Conservation (phyloP, 768 basidiomycete species). For the Coprinopsis sp. region DNA sequence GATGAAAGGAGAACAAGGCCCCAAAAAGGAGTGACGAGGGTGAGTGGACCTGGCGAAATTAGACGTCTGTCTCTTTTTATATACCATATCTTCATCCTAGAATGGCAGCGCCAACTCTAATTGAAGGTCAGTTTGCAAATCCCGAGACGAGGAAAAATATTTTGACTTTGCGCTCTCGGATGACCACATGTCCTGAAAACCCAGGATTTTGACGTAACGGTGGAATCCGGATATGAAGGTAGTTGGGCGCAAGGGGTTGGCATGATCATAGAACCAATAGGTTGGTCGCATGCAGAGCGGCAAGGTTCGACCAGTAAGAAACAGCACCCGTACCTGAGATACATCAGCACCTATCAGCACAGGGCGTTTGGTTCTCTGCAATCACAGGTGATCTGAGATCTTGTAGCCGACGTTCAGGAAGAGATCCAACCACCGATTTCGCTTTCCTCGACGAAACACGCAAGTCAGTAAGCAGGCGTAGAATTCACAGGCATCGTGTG, state of each 20-base stretch:
- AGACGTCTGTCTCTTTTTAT: slow-evolving; percentile 1
- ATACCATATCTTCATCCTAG: slow-evolving; percentile 29
- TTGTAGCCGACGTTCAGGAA: slow-evolving; percentile 27
- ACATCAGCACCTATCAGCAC: slow-evolving; percentile 30
- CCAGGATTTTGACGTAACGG: slow-evolving; percentile 40
- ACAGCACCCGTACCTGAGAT: slow-evolving; percentile 31
- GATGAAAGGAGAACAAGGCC: slow-evolving; percentile 14
- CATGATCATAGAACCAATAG: too few species aligned
- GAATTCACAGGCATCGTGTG: too few species aligned
- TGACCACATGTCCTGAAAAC: slow-evolving; percentile 42
- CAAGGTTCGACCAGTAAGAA: slow-evolving; percentile 30
- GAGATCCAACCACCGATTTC: slow-evolving; percentile 10
- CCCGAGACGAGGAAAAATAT: slow-evolving; percentile 35
- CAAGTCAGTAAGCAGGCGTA: too few species aligned
- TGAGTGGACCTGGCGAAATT: slow-evolving; percentile 8
- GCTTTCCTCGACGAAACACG: not conserved
- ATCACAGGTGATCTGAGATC: slow-evolving; percentile 39
- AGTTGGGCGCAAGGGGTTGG: too few species aligned
- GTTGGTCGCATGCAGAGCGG: slow-evolving; percentile 38
- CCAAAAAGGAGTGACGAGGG: slow-evolving; percentile 9
- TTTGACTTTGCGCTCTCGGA: slow-evolving; percentile 60
- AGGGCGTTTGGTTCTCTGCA: slow-evolving; percentile 33
- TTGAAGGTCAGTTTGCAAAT: slow-evolving; percentile 24
- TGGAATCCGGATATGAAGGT: slow-evolving; percentile 23
- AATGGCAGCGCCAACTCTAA: slow-evolving; percentile 27